These are phyloP conservation scores for Gastrolobium bilobum DNA, from an alignment of 306 rosid genomes.

Conservation along the genomic window DNA sequence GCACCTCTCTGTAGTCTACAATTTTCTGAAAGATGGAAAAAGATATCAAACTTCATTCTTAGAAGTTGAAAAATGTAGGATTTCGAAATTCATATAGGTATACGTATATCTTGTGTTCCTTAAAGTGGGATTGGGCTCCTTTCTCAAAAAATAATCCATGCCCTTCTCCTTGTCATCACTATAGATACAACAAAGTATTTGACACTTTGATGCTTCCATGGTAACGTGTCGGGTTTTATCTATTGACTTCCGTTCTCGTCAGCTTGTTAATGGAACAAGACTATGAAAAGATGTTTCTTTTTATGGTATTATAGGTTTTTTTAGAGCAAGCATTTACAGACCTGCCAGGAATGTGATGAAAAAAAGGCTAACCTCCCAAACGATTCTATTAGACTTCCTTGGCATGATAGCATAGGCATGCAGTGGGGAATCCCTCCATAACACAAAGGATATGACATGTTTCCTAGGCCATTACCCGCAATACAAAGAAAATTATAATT, in stretches of 20 bases:
- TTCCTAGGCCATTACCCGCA: not conserved
- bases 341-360: conserved; percentile 65
- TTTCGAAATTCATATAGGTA: conserved; percentile 38
- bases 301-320: conserved; percentile 47
- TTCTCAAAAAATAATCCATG: conserved; percentile 24
- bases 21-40: conserved; percentile 47
- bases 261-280: conserved; percentile 45
- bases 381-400: not conserved
- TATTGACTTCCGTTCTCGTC: not conserved
- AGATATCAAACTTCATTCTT: conserved; percentile 40
- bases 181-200: not conserved
- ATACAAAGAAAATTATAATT: not conserved
- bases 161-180: conserved; percentile 35
- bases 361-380: conserved; percentile 57
- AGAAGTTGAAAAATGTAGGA: conserved; percentile 35
- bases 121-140: conserved; percentile 27
- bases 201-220: conserved; percentile 17
- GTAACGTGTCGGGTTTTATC: conserved; percentile 1
- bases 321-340: conserved; percentile 55
- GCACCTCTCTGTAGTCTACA: conserved; percentile 4
- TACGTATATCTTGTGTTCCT: not conserved
- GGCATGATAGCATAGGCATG: conserved; percentile 8
- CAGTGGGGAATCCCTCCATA: not conserved
- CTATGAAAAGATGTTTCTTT: conserved; percentile 50
- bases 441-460: conserved; percentile 13